Conservation (phyloP, 2,329 filamentous ascomycete species). For the Pseudogymnoascus sp. region DNA sequence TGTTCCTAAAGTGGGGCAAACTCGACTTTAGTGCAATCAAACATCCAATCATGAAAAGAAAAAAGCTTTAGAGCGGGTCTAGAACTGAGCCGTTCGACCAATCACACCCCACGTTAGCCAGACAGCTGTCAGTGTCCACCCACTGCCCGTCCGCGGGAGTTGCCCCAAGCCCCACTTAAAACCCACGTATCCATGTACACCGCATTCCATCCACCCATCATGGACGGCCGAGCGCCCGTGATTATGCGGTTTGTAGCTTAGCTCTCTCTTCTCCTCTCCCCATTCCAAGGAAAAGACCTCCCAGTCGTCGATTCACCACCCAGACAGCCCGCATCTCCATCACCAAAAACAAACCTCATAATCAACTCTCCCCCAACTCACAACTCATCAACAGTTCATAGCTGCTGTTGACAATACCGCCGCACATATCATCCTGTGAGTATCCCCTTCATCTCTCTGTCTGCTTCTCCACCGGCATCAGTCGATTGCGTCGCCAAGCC, state of each 20-base stretch:
- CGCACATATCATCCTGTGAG: background rate
- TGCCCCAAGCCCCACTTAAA: background rate
- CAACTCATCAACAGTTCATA: background rate
- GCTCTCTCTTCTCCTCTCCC: conserved; percentile 10
- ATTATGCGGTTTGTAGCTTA: background rate
- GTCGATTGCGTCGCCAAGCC: conserved; percentile 4
- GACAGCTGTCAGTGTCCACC: conserved; percentile 2
- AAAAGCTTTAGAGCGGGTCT: background rate
- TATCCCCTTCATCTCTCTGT: background rate
- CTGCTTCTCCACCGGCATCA: background rate
- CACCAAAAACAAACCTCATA: background rate
- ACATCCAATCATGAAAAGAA: background rate
- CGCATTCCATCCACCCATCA: background rate
- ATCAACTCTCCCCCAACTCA: background rate
- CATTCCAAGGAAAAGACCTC: conserved; percentile 10
- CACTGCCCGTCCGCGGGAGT: conserved; percentile 1
- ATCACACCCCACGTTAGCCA: background rate
- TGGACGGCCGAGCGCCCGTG: background rate
- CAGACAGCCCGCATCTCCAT: background rate
- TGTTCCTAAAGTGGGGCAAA: background rate
- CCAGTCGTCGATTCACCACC: conserved; percentile 1
- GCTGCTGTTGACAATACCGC: background rate
- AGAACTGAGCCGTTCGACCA: background rate
- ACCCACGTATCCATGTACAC: background rate
- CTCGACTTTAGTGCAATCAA: background rate